Evolutionary conservation across 371 early-diverging fungal genomes (phyloP).

Genomic region (Mucor piriformis): DNA sequence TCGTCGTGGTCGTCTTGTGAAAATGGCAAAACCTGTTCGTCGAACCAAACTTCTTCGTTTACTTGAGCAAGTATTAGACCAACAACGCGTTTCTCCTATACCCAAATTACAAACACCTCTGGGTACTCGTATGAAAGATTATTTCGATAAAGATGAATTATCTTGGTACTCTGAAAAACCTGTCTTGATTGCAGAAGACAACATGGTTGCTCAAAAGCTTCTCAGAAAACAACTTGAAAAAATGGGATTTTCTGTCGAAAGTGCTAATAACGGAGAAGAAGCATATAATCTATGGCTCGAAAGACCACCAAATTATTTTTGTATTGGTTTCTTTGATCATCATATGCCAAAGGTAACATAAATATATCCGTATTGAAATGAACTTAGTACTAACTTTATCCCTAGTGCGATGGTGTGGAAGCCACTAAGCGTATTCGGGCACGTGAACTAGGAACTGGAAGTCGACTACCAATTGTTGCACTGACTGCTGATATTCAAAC

Average conservation of each 20-base stretch:
- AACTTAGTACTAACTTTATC: neutral
- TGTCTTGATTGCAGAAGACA: constrained; percentile 55
- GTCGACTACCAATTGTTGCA: constrained; percentile 60
- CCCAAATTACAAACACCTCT: constrained; percentile 12
- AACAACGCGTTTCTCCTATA: constrained; percentile 15
- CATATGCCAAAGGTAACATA: constrained; percentile 52
- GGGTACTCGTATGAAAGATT: constrained; percentile 36
- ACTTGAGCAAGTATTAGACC: constrained; percentile 39
- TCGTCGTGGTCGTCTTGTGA: constrained; percentile 46
- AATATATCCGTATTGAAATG: neutral
- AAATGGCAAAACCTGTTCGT: constrained; percentile 63
- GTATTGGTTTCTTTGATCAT: constrained; percentile 53
- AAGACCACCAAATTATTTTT: constrained; percentile 39
- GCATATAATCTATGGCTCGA: constrained; percentile 43
- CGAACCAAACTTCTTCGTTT: constrained; percentile 51
- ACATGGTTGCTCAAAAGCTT: constrained; percentile 52
- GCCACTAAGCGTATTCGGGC: constrained; percentile 56
- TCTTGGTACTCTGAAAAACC: constrained; percentile 37
- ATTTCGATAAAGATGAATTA: constrained; percentile 39
- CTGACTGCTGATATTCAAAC: constrained; percentile 62
- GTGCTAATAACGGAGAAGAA: constrained; percentile 54
- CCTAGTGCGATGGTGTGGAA: constrained; percentile 60
- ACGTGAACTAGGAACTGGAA: constrained; percentile 16
- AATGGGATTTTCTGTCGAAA: constrained; percentile 50
- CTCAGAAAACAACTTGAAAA: constrained; percentile 49